A percentile compares a stretch with the other conserved stretches of the same genome.
Conservation (phyloP, 345 rosid species). For the Viola odorata region DNA sequence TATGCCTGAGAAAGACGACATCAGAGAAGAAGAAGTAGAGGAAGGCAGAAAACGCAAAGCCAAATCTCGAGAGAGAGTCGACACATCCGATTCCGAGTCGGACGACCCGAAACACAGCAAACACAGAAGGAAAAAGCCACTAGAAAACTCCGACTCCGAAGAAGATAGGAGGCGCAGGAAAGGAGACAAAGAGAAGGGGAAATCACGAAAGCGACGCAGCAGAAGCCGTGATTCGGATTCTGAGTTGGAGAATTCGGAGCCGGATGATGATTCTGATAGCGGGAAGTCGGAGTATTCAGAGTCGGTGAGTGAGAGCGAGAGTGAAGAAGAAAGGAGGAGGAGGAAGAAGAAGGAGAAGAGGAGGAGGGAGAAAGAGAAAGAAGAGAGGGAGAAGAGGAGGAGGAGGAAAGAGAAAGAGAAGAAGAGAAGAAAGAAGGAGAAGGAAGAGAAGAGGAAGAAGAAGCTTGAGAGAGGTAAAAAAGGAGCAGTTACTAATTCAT, state of each 20-base stretch:
- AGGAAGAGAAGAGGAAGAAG: constrained; percentile 11
- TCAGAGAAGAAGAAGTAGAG: not conserved
- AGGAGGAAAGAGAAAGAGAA: constrained; percentile 1
- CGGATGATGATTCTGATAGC: too few species aligned
- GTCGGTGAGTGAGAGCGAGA: constrained; percentile 21
- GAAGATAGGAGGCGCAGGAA: constrained; percentile 24
- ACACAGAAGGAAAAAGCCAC: too few species aligned
- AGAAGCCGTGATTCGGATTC: constrained; percentile 31
- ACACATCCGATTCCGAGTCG: too few species aligned
- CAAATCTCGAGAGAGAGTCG: constrained; percentile 16
- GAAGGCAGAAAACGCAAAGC: constrained; percentile 11
- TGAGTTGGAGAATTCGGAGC: constrained; percentile 2
- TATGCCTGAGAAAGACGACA: not conserved
- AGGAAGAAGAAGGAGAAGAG: constrained; percentile 8
- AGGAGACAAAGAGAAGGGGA: constrained; percentile 2
- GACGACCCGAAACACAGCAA: too few species aligned
- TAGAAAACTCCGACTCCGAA: constrained; percentile 18
- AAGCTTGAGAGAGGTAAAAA: constrained; percentile 23
- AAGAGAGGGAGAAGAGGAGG: constrained; percentile 5
- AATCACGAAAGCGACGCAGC: constrained; percentile 4
- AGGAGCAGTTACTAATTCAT: constrained; percentile 78
- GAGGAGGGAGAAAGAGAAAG: not conserved
- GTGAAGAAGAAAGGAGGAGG: constrained; percentile 23
- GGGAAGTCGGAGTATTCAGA: constrained; percentile 15
- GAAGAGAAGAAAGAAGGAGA: constrained; percentile 7